Evolutionary conservation across 2,329 filamentous ascomycete genomes (phyloP), one percentile per base, ranked within the genome.

Genomic region (Fonsecaea monophora): DNA sequence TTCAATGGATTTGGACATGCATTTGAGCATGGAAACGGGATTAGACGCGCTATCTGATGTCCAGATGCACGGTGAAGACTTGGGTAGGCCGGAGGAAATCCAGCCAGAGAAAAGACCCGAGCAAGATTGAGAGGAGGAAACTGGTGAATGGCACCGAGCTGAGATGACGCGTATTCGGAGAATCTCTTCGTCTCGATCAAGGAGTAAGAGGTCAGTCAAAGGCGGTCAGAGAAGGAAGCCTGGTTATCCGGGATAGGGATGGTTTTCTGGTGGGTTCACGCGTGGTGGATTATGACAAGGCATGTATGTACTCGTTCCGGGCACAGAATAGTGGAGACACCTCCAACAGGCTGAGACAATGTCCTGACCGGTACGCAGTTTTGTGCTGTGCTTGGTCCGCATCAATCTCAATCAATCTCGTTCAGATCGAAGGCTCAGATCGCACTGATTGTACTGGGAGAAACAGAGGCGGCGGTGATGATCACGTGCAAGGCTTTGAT

Each of bases 21-120:
- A 58, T 53, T 55, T 53, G 55, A 21, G 25, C n/a, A 53, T 53
- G 54, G 56, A 38, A 3, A n/a, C 53, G 15, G 32, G 53, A 25
- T 45, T 58, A 53, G 53, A 50, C 13, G 15, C 21, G 9, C 25
- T 64, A 13, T 7, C 18, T n/a, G 35, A 59, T 30, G 9, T 64
- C 34, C 56, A 58, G 34, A 59, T 53, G 55, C 8, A 40, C 21
- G 42, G 91, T 90, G 72, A 90, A 90, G 0, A 87, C 90, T 9
- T 94, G 86, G 0, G 90, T 87, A 40, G 92, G 88, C 70, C 92
- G 92, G 66, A 87, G 88, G 2, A 93, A 76, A 4, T 94, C 76
- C 0, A 88, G 85, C 42, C 92, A 82, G 2, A 84, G 81, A 70
- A 93, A 89, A 78, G 92, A 94, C 0, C 84, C 87, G 65, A 94